Conservation (phyloP, 1,284 basidiomycete species). For the Pterulicium gracile region DNA sequence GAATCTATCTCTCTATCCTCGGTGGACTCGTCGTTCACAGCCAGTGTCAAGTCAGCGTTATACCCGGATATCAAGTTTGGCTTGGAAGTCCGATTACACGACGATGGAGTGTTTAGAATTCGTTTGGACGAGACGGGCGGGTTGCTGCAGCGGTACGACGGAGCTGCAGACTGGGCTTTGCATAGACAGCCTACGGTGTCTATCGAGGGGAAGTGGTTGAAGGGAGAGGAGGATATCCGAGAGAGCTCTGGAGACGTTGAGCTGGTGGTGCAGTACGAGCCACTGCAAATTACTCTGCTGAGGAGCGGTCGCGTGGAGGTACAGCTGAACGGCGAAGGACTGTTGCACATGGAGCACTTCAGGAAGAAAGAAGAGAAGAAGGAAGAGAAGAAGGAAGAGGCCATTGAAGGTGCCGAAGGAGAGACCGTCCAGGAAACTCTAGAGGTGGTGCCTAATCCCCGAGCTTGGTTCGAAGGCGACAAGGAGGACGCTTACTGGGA, state of each 20-base stretch:
- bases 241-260: slow-evolving; percentile 51
- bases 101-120: slow-evolving; percentile 77
- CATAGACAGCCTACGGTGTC: slow-evolving; percentile 55
- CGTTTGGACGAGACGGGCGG: slow-evolving; percentile 79
- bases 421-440: slow-evolving; percentile 44
- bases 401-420: slow-evolving; percentile 22
- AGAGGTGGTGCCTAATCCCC: slow-evolving; percentile 35
- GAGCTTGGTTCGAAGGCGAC: slow-evolving; percentile 83
- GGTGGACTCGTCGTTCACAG: slow-evolving; percentile 53
- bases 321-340: slow-evolving; percentile 80
- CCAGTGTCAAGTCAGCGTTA: slow-evolving; percentile 63
- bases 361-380: slow-evolving; percentile 49
- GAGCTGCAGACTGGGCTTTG: slow-evolving; percentile 81
- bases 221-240: slow-evolving; percentile 48
- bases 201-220: slow-evolving; percentile 47
- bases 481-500: slow-evolving; percentile 82
- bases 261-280: slow-evolving; percentile 60
- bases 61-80: slow-evolving; percentile 77
- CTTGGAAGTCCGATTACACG: slow-evolving; percentile 72
- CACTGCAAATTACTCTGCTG: slow-evolving; percentile 63
- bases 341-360: slow-evolving; percentile 98
- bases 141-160: slow-evolving; percentile 76
- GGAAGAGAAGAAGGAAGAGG: slow-evolving; percentile 23
- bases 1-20: slow-evolving; percentile 35
- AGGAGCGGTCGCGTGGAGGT: slow-evolving; percentile 75